These are phyloP conservation scores for Glarea lozoyensis DNA, from an alignment of 495 filamentous ascomycete genomes.

Conservation along the genomic window DNA sequence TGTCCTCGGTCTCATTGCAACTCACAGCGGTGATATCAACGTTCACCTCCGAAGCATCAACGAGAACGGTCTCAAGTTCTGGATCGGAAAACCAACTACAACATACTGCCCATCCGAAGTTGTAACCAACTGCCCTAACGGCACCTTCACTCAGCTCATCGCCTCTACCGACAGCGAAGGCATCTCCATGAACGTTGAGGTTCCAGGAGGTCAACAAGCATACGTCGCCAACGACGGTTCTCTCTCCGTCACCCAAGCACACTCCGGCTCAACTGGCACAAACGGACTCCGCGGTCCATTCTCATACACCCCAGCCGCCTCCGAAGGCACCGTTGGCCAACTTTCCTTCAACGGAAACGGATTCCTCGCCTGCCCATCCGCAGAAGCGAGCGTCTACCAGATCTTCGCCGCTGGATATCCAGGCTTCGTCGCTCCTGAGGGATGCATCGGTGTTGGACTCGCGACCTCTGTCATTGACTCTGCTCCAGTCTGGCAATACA, in stretches of 20 bases:
- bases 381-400: constrained; percentile 6
- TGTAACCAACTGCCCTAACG: constrained; percentile 5
- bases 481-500: constrained; percentile 5
- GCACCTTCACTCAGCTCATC: constrained; percentile 4
- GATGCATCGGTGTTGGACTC: constrained; percentile 7
- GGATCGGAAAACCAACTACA: constrained; percentile 1
- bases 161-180: constrained; percentile 11
- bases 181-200: constrained; percentile 31
- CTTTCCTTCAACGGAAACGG: constrained; percentile 5
- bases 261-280: constrained; percentile 46
- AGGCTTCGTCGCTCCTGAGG: not conserved
- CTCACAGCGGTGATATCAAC: not conserved
- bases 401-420: constrained; percentile 1
- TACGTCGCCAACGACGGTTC: constrained; percentile 51
- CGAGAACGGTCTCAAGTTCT: constrained; percentile 5
- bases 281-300: constrained; percentile 35
- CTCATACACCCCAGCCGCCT: not conserved
- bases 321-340: not conserved
- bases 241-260: constrained; percentile 50
- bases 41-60: constrained; percentile 1
- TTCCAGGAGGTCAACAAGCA: constrained; percentile 58
- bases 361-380: constrained; percentile 12
- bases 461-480: not conserved
- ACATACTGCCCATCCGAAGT: constrained; percentile 9
- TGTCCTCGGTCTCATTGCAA: constrained; percentile 4